These are phyloP conservation scores for Zygosaccharomyces rouxii DNA, from an alignment of 805 yeast genomes.

Conservation along the genomic window DNA sequence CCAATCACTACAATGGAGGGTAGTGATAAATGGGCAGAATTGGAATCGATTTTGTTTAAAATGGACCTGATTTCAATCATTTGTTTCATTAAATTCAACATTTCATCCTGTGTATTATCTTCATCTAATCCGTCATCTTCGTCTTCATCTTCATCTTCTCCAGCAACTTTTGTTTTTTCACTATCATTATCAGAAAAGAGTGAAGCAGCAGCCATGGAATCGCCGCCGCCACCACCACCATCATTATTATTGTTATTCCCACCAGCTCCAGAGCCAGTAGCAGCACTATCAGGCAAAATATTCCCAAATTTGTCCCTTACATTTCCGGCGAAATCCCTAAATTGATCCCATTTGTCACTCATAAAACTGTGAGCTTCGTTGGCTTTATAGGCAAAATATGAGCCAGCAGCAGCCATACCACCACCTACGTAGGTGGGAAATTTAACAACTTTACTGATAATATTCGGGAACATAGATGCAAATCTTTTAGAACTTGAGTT, in stretches of 20 bases:
- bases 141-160: constrained; percentile 41
- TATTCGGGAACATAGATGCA: constrained; percentile 43
- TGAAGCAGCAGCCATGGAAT: constrained; percentile 42
- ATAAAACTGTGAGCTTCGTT: constrained; percentile 79
- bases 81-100: constrained; percentile 84
- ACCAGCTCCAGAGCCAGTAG: constrained; percentile 28
- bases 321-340: constrained; percentile 59
- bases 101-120: constrained; percentile 67
- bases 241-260: constrained; percentile 40
- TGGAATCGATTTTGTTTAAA: constrained; percentile 67
- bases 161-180: constrained; percentile 31
- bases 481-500: constrained; percentile 23
- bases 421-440: constrained; percentile 85
- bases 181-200: constrained; percentile 38
- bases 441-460: constrained; percentile 50
- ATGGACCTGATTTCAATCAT: constrained; percentile 94
- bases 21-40: constrained; percentile 66
- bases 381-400: constrained; percentile 86
- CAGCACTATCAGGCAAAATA: constrained; percentile 21
- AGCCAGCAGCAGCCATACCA: constrained; percentile 90
- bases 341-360: constrained; percentile 55
- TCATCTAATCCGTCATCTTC: constrained; percentile 51
- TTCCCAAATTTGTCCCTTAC: constrained; percentile 41
- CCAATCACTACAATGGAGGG: constrained; percentile 97
- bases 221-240: constrained; percentile 54